Evolutionary conservation across 2,329 filamentous ascomycete genomes (phyloP).

Genomic region (Teratosphaeria destructans): DNA sequence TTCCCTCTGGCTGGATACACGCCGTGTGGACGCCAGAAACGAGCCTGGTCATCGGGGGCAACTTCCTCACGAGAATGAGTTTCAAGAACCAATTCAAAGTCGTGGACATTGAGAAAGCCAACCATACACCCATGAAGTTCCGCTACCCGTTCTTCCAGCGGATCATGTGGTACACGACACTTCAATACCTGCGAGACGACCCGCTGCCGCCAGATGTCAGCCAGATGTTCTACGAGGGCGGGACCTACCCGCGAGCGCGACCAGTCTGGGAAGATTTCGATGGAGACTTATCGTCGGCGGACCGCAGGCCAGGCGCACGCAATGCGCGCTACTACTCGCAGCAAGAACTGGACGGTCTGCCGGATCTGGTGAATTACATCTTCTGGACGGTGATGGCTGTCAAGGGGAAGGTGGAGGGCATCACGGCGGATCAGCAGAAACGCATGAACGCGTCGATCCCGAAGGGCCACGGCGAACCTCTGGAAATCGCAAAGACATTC

Average conservation of each 20-base stretch:
- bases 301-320: conserved; percentile 38
- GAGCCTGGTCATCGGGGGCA: conserved; percentile 60
- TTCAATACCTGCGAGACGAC: conserved; percentile 54
- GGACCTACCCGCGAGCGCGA: conserved; percentile 44
- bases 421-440: conserved; percentile 48
- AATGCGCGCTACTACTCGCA: conserved; percentile 53
- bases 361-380: conserved; percentile 50
- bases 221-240: conserved; percentile 45
- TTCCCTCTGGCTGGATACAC: conserved; percentile 62
- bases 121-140: conserved; percentile 55
- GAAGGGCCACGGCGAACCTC: conserved; percentile 50
- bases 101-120: conserved; percentile 56
- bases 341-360: conserved; percentile 50
- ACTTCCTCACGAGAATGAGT: conserved; percentile 56
- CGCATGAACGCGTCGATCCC: conserved; percentile 54
- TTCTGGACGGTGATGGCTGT: conserved; percentile 54
- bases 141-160: conserved; percentile 60
- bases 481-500: conserved; percentile 50
- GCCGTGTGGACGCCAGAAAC: conserved; percentile 62
- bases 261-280: conserved; percentile 51
- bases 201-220: conserved; percentile 49
- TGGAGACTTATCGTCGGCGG: conserved; percentile 39
- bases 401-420: conserved; percentile 49
- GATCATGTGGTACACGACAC: conserved; percentile 57
- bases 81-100: conserved; percentile 58